phyloP scores from a whole-genome alignment of 1,284 basidiomycete species.

The Moesziomyces parantarcticus region DNA sequence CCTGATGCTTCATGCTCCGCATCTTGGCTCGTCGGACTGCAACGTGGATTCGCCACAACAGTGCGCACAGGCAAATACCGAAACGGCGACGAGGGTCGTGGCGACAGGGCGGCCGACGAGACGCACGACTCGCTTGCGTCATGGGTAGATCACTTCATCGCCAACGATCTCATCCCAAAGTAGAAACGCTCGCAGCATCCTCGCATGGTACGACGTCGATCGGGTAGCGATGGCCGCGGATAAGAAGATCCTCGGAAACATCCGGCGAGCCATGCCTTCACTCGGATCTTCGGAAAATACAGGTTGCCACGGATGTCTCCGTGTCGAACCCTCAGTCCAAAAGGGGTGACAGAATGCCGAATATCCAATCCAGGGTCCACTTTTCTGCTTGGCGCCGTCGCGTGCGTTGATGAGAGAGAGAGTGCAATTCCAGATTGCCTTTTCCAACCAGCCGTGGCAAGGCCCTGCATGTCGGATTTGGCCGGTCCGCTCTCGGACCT shows the following conservation, averaged over 20 bases:
- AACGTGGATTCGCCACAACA: background rate
- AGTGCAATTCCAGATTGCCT: too few species aligned
- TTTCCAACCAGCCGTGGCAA: too few species aligned
- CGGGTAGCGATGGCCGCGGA: too few species aligned
- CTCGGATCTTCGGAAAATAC: background rate
- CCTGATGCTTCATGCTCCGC: too few species aligned
- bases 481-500: too few species aligned
- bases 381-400: too few species aligned
- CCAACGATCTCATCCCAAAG: constrained; percentile 9
- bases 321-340: constrained; percentile 1
- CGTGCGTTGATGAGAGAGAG: too few species aligned
- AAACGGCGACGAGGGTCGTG: constrained; percentile 25
- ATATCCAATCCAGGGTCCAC: too few species aligned
- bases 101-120: constrained; percentile 21
- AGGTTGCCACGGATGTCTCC: constrained; percentile 9
- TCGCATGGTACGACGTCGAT: background rate
- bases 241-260: constrained; percentile 6
- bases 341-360: too few species aligned
- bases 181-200: background rate
- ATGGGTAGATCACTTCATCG: constrained; percentile 39
- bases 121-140: constrained; percentile 23
- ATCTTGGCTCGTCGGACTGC: background rate
- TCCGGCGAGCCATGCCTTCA: background rate
- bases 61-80: constrained; percentile 44
- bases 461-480: too few species aligned